Percentiles rank a stretch among this genome's conserved stretches.
Conservation (phyloP, 2,329 filamentous ascomycete genomes). For the Colletotrichum tropicale region DNA sequence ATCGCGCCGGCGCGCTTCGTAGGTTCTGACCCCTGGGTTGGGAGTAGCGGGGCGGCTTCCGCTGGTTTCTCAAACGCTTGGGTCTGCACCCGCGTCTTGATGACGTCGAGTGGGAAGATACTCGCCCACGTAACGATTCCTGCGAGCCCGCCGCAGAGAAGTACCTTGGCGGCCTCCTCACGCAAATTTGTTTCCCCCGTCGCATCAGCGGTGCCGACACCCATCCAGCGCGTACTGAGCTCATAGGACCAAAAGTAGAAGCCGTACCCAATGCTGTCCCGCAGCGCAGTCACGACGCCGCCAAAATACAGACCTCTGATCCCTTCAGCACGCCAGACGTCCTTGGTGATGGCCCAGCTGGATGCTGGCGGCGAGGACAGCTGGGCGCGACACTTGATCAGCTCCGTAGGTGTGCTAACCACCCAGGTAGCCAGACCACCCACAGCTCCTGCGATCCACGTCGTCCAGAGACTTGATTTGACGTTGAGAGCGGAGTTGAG, state of each 20-base stretch:
- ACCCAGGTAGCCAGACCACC: slow-evolving; percentile 87
- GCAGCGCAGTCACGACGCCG: slow-evolving; percentile 78
- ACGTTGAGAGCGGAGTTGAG: slow-evolving; percentile 49
- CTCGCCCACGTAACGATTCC: slow-evolving; percentile 89
- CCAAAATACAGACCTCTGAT: slow-evolving; percentile 80
- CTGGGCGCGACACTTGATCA: slow-evolving; percentile 89
- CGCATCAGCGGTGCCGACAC: slow-evolving; percentile 28
- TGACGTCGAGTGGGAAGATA: slow-evolving; percentile 88
- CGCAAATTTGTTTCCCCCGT: slow-evolving; percentile 27
- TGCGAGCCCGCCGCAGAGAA: slow-evolving; percentile 86
- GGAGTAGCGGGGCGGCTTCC: slow-evolving; percentile 36
- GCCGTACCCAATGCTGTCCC: slow-evolving; percentile 92
- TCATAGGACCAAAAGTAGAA: slow-evolving; percentile 98
- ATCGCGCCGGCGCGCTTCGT: slow-evolving; percentile 55
- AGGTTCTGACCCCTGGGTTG: slow-evolving; percentile 22
- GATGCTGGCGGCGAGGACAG: slow-evolving; percentile 55
- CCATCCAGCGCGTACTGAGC: slow-evolving; percentile 66
- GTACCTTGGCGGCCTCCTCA: slow-evolving; percentile 63
- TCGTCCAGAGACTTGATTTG: slow-evolving; percentile 62
- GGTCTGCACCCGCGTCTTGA: slow-evolving; percentile 91
- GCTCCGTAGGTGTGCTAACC: slow-evolving; percentile 86
- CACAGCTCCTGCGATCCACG: slow-evolving; percentile 80
- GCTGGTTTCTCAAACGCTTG: slow-evolving; percentile 48
- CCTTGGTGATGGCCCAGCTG: slow-evolving; percentile 67
- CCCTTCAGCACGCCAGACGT: slow-evolving; percentile 61